phyloP scores from a whole-genome alignment of 2,329 filamentous ascomycete species.

The Xylaria sp. region DNA sequence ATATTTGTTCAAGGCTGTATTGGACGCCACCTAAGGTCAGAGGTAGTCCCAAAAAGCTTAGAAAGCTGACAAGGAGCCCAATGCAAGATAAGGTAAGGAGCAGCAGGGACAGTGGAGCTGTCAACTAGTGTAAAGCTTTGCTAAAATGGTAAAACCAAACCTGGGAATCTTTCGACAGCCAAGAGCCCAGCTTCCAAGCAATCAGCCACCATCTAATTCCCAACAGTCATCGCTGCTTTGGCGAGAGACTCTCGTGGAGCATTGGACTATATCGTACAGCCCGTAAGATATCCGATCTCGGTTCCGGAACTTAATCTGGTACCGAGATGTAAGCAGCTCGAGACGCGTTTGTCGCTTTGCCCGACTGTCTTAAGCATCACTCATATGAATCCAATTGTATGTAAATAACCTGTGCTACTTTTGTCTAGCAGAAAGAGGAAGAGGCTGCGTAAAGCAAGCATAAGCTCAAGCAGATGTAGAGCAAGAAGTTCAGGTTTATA shows the following conservation, averaged over 20 bases:
- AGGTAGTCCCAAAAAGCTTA: no score
- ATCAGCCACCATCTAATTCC: background rate
- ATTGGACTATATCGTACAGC: background rate
- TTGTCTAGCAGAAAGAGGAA: background rate
- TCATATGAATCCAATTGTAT: background rate
- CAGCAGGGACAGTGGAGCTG: conserved; percentile 4
- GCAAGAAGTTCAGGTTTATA: conserved; percentile 12
- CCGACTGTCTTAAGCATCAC: background rate
- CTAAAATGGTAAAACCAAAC: background rate
- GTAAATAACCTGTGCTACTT: background rate
- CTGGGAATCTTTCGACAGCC: background rate
- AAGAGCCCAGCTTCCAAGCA: background rate
- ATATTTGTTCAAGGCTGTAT: no score
- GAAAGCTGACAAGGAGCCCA: no score
- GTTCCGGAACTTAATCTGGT: background rate
- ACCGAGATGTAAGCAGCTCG: background rate
- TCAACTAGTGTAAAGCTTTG: background rate
- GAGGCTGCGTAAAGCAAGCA: background rate
- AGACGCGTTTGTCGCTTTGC: background rate
- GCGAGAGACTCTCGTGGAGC: background rate
- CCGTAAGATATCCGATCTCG: background rate
- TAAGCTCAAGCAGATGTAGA: background rate
- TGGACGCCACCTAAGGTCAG: no score
- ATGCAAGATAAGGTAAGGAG: background rate
- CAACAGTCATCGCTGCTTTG: background rate